phyloP scores from a whole-genome alignment of 805 yeast species.

The Kuraishia cidri region DNA sequence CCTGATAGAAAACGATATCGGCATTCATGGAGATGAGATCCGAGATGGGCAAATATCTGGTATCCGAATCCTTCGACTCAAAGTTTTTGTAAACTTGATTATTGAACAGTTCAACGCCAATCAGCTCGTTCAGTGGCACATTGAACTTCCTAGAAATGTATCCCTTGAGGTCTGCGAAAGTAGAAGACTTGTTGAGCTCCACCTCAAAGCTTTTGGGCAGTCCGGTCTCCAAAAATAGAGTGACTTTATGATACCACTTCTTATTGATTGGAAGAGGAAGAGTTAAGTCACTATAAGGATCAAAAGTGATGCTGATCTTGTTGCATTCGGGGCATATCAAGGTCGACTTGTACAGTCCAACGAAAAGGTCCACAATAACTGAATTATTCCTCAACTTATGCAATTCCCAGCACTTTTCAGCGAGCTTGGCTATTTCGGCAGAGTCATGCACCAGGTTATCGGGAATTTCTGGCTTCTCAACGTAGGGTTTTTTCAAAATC shows the following conservation, averaged over 20 bases:
- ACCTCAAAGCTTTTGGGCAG: constrained; percentile 50
- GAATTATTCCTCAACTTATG: constrained; percentile 82
- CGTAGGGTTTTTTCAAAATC: constrained; percentile 71
- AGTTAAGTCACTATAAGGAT: constrained; percentile 87
- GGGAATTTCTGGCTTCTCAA: constrained; percentile 77
- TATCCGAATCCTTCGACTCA: constrained; percentile 41
- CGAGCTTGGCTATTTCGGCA: constrained; percentile 49
- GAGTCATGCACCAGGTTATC: constrained; percentile 51
- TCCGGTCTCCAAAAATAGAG: constrained; percentile 51
- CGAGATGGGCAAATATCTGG: constrained; percentile 56
- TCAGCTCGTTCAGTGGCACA: constrained; percentile 25
- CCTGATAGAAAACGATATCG: constrained; percentile 51
- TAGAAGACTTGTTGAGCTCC: constrained; percentile 59
- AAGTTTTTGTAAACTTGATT: constrained; percentile 62
- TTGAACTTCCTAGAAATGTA: constrained; percentile 46
- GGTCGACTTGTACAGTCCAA: constrained; percentile 87
- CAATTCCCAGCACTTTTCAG: constrained; percentile 70
- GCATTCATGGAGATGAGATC: constrained; percentile 61
- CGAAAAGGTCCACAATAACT: constrained; percentile 73
- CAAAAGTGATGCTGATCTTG: constrained; percentile 80
- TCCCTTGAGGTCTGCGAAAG: constrained; percentile 51
- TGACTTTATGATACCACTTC: constrained; percentile 60
- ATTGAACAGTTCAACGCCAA: constrained; percentile 57
- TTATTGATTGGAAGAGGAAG: constrained; percentile 77
- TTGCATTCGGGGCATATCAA: constrained; percentile 80